A percentile compares a stretch with the other conserved stretches of the same genome.
phyloP scores from a whole-genome alignment of 2,329 filamentous ascomycete species.

The Pseudogymnoascus sp. region DNA sequence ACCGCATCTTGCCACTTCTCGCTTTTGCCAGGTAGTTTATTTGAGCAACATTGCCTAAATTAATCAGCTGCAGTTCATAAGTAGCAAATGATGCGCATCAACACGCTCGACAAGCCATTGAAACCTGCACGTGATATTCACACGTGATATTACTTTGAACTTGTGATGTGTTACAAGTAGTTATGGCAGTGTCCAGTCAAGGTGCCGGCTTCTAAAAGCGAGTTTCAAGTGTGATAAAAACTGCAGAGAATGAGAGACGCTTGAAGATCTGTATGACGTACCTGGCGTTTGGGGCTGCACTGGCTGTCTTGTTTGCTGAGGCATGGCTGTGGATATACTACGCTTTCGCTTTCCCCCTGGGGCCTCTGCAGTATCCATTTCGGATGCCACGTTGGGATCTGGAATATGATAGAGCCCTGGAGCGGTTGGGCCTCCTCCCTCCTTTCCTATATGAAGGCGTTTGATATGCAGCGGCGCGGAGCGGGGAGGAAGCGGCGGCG shows the following conservation, averaged over 20 bases:
- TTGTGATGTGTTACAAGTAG: slow-evolving; percentile 1
- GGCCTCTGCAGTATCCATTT: background rate
- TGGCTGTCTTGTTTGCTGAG: slow-evolving; percentile 5
- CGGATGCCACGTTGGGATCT: background rate
- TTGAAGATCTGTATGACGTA: background rate
- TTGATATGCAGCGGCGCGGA: slow-evolving; percentile 7
- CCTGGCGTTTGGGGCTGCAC: background rate
- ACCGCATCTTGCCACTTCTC: slow-evolving; percentile 36
- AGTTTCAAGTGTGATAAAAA: background rate
- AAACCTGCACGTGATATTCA: background rate
- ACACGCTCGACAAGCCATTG: background rate
- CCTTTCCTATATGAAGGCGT: background rate
- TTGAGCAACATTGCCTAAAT: slow-evolving; percentile 27
- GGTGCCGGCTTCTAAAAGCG: background rate
- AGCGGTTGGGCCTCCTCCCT: background rate
- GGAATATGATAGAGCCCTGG: background rate
- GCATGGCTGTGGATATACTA: slow-evolving; percentile 3
- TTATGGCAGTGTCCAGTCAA: background rate
- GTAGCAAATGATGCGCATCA: background rate
- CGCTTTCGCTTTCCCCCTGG: slow-evolving; percentile 1
- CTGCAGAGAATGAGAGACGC: background rate
- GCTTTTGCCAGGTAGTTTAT: slow-evolving; percentile 48
- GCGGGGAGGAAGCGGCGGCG: background rate
- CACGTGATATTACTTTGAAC: background rate
- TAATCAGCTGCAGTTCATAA: background rate